A percentile compares a stretch with the other conserved stretches of the same genome.
Evolutionary conservation across 257 asterid genomes (phyloP).

Genomic region (Fraxinus quadrangulata): DNA sequence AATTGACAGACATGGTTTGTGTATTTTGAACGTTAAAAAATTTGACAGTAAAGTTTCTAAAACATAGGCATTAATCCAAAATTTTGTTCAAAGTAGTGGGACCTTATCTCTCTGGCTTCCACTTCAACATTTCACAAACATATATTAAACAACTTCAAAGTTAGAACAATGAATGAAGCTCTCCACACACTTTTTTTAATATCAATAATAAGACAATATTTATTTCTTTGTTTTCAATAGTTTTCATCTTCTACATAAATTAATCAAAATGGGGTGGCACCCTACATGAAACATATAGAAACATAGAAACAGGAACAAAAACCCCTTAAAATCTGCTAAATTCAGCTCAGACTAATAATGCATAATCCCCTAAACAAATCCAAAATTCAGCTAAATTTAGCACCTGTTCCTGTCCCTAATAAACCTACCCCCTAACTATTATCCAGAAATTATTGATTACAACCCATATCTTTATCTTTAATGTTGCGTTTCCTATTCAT

Average conservation of each 20-base stretch:
- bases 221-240: not conserved
- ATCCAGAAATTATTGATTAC: constrained; percentile 19
- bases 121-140: constrained; percentile 12
- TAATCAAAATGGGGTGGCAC: constrained; percentile 18
- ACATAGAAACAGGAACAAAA: constrained; percentile 62
- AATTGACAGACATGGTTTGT: too few species aligned
- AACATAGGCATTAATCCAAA: too few species aligned
- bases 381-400: constrained; percentile 59
- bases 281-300: constrained; percentile 6
- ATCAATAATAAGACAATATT: not conserved
- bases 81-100: not conserved
- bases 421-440: constrained; percentile 24
- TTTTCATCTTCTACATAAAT: not conserved
- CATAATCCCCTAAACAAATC: constrained; percentile 30
- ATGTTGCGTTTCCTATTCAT: constrained; percentile 32
- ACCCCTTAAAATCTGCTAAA: constrained; percentile 47
- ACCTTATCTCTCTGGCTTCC: not conserved
- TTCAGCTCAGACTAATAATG: constrained; percentile 46
- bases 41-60: too few species aligned
- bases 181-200: not conserved
- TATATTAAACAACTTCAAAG: constrained; percentile 11
- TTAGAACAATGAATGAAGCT: not conserved
- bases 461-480: too few species aligned
- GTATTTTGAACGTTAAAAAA: too few species aligned
- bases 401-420: constrained; percentile 64